These are phyloP conservation scores for Candida caryicola DNA, from an alignment of 805 yeast species.

Conservation along the genomic window DNA sequence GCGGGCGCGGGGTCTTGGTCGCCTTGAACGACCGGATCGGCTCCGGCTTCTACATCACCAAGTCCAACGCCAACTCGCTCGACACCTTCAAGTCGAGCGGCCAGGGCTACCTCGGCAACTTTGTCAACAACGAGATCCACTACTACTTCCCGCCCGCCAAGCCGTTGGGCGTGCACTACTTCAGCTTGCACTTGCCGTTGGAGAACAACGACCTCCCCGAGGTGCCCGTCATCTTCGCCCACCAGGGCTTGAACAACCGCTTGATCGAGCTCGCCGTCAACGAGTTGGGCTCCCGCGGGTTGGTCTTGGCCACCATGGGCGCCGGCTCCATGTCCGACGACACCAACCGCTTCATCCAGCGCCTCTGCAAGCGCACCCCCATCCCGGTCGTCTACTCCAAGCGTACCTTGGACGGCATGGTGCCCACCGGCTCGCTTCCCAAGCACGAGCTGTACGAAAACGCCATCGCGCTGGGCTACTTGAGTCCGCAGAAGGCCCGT, in stretches of 20 bases:
- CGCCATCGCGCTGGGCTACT: slow-evolving; percentile 60
- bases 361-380: slow-evolving; percentile 26
- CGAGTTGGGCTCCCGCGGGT: slow-evolving; percentile 47
- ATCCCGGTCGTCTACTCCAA: slow-evolving; percentile 64
- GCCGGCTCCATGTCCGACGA: slow-evolving; percentile 61
- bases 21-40: slow-evolving; percentile 67
- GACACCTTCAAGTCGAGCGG: slow-evolving; percentile 68
- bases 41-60: slow-evolving; percentile 67
- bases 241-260: slow-evolving; percentile 55
- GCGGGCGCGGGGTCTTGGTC: slow-evolving; percentile 60
- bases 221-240: slow-evolving; percentile 58
- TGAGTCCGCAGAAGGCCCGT: slow-evolving; percentile 65
- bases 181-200: slow-evolving; percentile 28
- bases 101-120: slow-evolving; percentile 69
- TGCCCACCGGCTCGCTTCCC: slow-evolving; percentile 51
- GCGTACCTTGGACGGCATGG: slow-evolving; percentile 70
- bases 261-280: slow-evolving; percentile 47
- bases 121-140: slow-evolving; percentile 63
- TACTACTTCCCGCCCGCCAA: slow-evolving; percentile 62
- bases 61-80: slow-evolving; percentile 65
- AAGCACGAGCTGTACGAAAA: slow-evolving; percentile 25
- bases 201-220: slow-evolving; percentile 32
- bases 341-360: slow-evolving; percentile 44
- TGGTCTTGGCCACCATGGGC: slow-evolving; percentile 68
- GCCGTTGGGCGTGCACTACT: slow-evolving; percentile 48